A percentile compares a stretch with the other conserved stretches of the same genome.
Evolutionary conservation across 371 early-diverging fungal genomes (phyloP).

Genomic region (Encephalitozoon intestinalis): DNA sequence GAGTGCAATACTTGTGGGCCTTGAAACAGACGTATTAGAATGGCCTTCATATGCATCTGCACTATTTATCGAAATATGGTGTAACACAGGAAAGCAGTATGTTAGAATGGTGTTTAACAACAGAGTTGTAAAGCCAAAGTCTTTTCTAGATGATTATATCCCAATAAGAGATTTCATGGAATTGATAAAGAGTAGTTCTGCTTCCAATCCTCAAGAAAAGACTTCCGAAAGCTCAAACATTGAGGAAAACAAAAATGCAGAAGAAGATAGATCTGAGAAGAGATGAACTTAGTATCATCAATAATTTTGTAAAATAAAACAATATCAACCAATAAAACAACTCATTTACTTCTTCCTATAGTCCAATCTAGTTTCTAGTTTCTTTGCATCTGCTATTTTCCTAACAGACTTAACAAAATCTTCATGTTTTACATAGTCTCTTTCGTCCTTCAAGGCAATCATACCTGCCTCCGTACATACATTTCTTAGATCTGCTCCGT

Average conservation of each 20-base stretch:
- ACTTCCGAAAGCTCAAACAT: background rate
- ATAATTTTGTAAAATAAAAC: background rate
- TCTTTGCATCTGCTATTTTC: constrained; percentile 93
- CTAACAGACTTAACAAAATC: constrained; percentile 98
- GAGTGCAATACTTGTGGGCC: constrained; percentile 30
- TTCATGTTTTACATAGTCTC: constrained; percentile 89
- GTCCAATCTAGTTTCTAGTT: constrained; percentile 90
- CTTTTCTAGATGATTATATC: constrained; percentile 16
- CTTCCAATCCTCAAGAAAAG: background rate
- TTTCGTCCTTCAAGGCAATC: constrained; percentile 97
- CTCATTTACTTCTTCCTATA: constrained; percentile 63
- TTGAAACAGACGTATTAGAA: constrained; percentile 14
- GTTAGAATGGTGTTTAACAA: constrained; percentile 46
- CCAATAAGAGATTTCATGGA: constrained; percentile 25
- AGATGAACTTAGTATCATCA: no score
- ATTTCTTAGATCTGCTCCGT: constrained; percentile 96
- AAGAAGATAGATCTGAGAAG: background rate
- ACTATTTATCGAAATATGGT: constrained; percentile 54
- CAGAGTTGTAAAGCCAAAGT: constrained; percentile 18
- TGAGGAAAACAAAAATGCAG: background rate
- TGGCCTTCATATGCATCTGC: constrained; percentile 54
- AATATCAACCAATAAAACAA: background rate
- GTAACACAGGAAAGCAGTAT: constrained; percentile 17
- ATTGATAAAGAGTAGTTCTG: constrained; percentile 9
- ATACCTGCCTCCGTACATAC: constrained; percentile 99